Evolutionary conservation across 768 basidiomycete genomes (phyloP).

Genomic region (Lyophyllum semitale): DNA sequence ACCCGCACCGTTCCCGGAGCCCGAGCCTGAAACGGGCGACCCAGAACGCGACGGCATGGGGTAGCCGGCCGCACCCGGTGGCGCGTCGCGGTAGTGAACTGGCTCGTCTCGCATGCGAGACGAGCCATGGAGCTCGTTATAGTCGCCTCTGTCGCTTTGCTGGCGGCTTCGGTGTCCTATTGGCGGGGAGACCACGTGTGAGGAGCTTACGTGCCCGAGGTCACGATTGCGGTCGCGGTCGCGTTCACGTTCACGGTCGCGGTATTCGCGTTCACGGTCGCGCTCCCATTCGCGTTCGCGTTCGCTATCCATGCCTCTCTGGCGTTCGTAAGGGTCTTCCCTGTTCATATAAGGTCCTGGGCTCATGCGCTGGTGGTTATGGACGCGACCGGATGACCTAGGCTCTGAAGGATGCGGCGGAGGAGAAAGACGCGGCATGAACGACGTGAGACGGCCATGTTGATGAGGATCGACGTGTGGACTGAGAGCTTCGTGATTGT

Average conservation of each 20-base stretch:
- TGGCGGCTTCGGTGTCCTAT: slow-evolving; percentile 36
- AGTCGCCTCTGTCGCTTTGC: slow-evolving; percentile 29
- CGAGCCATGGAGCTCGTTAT: slow-evolving; percentile 31
- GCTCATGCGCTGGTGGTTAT: slow-evolving; percentile 69
- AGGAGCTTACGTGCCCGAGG: slow-evolving; percentile 24
- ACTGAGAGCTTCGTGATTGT: slow-evolving; percentile 41
- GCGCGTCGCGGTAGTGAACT: slow-evolving; percentile 36
- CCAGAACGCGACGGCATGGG: slow-evolving; percentile 53
- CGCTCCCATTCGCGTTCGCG: slow-evolving; percentile 47
- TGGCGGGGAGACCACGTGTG: slow-evolving; percentile 44
- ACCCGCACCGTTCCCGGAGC: slow-evolving; percentile 39
- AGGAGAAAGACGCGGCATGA: slow-evolving; percentile 36
- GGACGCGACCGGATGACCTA: slow-evolving; percentile 45
- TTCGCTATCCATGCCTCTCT: slow-evolving; percentile 40
- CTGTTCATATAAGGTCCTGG: slow-evolving; percentile 60
- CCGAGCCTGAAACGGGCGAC: slow-evolving; percentile 59
- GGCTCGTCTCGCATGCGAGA: slow-evolving; percentile 39
- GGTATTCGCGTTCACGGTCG: slow-evolving; percentile 34
- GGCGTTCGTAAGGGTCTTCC: slow-evolving; percentile 53
- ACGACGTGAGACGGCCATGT: slow-evolving; percentile 29
- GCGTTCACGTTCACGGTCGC: slow-evolving; percentile 38
- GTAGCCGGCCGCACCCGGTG: slow-evolving; percentile 32
- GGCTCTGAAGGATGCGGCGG: slow-evolving; percentile 33
- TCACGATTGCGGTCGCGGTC: slow-evolving; percentile 32
- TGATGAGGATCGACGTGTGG: slow-evolving; percentile 34